Evolutionary conservation across 257 asterid species (phyloP).

Genomic region (Solanum rostratum): DNA sequence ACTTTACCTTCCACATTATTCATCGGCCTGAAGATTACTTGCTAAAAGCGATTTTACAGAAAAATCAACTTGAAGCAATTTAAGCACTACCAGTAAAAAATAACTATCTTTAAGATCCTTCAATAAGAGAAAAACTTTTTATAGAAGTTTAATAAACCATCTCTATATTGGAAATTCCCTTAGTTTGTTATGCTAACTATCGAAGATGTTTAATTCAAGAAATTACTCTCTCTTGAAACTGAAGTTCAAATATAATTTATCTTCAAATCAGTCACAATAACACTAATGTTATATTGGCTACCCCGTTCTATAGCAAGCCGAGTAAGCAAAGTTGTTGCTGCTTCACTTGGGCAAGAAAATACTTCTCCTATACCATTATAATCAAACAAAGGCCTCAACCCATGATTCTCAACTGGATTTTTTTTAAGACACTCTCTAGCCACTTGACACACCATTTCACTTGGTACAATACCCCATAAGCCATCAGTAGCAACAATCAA

Average conservation of each 20-base stretch:
- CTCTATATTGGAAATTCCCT: not conserved
- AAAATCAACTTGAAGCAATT: no score
- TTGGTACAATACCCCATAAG: conserved; percentile 7
- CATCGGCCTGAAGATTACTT: no score
- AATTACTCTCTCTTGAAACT: not conserved
- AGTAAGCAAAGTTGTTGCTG: not conserved
- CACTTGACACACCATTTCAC: not conserved
- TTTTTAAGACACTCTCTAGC: not conserved
- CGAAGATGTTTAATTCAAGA: not conserved
- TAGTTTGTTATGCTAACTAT: not conserved
- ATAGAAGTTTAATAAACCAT: no score
- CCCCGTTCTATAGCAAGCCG: conserved; percentile 1
- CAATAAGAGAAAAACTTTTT: no score
- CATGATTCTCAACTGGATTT: not conserved
- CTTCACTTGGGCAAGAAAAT: conserved; percentile 5
- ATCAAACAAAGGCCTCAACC: not conserved
- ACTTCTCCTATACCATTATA: no score
- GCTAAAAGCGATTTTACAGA: no score
- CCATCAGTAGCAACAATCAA: conserved; percentile 12
- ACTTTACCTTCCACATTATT: no score
- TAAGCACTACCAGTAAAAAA: no score
- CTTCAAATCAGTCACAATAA: conserved; percentile 5
- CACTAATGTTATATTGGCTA: not conserved
- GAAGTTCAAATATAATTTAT: not conserved
- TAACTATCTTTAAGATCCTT: no score